Evolutionary conservation across 345 rosid species (phyloP).

Genomic region (Brassica incana): DNA sequence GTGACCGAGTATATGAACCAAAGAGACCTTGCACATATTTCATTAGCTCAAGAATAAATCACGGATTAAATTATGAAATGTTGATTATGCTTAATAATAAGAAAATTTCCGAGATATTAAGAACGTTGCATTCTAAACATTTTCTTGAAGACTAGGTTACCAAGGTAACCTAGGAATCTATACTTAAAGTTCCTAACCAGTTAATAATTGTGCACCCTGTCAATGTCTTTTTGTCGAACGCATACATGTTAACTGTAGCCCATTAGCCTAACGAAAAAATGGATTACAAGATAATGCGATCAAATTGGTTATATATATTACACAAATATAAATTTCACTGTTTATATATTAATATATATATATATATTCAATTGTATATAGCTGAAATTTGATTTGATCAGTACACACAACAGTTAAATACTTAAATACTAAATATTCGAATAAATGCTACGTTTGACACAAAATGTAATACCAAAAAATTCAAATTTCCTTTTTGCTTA

Average conservation of each 20-base stretch:
- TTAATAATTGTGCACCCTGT: neutral
- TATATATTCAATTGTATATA: neutral
- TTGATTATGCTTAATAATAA: neutral
- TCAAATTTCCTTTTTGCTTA: neutral
- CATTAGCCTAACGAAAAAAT: neutral
- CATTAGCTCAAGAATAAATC: neutral
- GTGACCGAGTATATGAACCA: no score
- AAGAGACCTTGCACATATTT: neutral
- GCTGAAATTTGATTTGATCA: neutral
- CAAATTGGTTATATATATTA: neutral
- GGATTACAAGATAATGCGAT: neutral
- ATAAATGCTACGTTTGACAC: neutral
- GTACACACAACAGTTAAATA: neutral
- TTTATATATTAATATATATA: no score
- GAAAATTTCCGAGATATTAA: neutral
- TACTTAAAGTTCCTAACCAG: neutral
- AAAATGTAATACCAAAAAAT: neutral
- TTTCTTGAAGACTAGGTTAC: neutral
- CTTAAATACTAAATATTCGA: neutral
- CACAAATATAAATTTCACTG: neutral
- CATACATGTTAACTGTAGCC: neutral
- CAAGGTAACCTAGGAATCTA: constrained; percentile 9
- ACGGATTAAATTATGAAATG: neutral
- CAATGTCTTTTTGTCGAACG: neutral
- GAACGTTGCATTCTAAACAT: neutral